These are phyloP conservation scores for Kodamaea arcana DNA, from an alignment of 1,139 yeast species.

Conservation along the genomic window DNA sequence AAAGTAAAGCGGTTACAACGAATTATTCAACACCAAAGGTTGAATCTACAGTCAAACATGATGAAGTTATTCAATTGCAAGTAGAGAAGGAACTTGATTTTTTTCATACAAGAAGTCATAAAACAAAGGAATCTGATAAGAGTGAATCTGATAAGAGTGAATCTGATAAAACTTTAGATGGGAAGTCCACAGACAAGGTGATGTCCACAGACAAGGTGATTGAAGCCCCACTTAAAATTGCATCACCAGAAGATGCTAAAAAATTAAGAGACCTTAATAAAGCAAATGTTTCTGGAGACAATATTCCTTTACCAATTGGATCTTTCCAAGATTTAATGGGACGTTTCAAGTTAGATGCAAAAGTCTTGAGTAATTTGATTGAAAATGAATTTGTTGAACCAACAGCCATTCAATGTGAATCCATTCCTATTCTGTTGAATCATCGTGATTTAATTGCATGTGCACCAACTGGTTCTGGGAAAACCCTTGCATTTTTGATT, in stretches of 20 bases:
- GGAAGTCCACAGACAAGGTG: slow-evolving; percentile 3
- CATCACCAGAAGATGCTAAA: slow-evolving; percentile 54
- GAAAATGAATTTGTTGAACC: slow-evolving; percentile 76
- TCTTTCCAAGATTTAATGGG: slow-evolving; percentile 75
- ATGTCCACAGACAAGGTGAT: slow-evolving; percentile 14
- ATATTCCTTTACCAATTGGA: slow-evolving; percentile 82
- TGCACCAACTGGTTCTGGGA: slow-evolving; percentile 95
- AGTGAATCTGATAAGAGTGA: slow-evolving; percentile 3
- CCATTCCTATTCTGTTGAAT: slow-evolving; percentile 65
- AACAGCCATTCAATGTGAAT: slow-evolving; percentile 87
- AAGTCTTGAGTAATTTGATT: slow-evolving; percentile 60
- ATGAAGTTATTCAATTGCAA: slow-evolving; percentile 36
- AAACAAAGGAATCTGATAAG: not conserved
- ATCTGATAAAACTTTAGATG: slow-evolving; percentile 13
- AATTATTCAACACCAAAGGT: slow-evolving; percentile 44
- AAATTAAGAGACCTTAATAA: slow-evolving; percentile 51
- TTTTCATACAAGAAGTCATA: slow-evolving; percentile 50
- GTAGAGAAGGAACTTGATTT: slow-evolving; percentile 66
- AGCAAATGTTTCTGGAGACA: slow-evolving; percentile 70
- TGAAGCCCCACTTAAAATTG: slow-evolving; percentile 43
- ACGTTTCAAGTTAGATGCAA: slow-evolving; percentile 63
- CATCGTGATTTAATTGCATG: slow-evolving; percentile 76
- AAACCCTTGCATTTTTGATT: slow-evolving; percentile 80
- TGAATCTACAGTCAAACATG: slow-evolving; percentile 24
- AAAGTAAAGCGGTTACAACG: slow-evolving; percentile 39